Evolutionary conservation across 495 filamentous ascomycete species (phyloP).

Genomic region (Aspergillus ostianus): DNA sequence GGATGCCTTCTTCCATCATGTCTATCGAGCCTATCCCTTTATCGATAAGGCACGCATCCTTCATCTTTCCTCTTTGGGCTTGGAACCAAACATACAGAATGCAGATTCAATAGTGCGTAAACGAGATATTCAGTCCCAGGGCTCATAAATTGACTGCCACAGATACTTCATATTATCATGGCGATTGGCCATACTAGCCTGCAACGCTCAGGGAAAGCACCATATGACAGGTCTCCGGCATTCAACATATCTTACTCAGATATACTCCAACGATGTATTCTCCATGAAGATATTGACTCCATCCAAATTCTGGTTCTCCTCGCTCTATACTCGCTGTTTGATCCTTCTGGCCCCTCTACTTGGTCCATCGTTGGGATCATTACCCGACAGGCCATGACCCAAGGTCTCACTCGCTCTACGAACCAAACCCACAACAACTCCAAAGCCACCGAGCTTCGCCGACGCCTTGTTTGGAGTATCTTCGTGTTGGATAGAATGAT

Average conservation of each 20-base stretch:
- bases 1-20: conserved; percentile 8
- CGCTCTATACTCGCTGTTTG: conserved; percentile 5
- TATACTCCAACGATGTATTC: conserved; percentile 3
- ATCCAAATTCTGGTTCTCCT: conserved; percentile 3
- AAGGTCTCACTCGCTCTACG: conserved; percentile 3
- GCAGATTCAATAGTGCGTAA: neutral
- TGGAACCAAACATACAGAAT: neutral
- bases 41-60: conserved; percentile 1
- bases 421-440: no score
- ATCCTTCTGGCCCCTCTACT: neutral
- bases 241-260: neutral
- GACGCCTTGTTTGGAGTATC: conserved; percentile 7
- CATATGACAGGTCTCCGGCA: no score
- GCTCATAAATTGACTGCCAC: no score
- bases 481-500: conserved; percentile 6
- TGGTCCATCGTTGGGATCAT: conserved; percentile 7
- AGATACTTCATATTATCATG: conserved; percentile 4
- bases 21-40: conserved; percentile 7
- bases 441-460: neutral
- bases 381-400: conserved; percentile 4
- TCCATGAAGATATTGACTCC: conserved; percentile 1
- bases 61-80: no score
- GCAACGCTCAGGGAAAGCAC: conserved; percentile 3
- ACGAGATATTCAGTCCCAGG: neutral
- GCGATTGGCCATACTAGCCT: conserved; percentile 5